A percentile compares a stretch with the other conserved stretches of the same genome.
These are phyloP conservation scores for Colletotrichum sp. DNA, from an alignment of 2,329 filamentous ascomycete species.

Conservation along the genomic window DNA sequence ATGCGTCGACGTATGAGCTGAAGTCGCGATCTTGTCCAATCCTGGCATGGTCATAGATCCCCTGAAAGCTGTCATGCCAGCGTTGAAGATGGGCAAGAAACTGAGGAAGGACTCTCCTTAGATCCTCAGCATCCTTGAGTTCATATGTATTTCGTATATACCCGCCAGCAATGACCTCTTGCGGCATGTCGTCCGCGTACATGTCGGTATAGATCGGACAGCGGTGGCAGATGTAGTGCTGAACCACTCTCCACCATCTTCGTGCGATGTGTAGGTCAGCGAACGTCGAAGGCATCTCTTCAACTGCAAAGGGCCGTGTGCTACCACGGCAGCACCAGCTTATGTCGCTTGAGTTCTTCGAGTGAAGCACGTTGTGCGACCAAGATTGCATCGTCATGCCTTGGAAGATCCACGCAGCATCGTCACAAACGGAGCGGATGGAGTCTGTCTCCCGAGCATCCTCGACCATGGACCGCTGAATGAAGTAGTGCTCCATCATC, in stretches of 20 bases:
- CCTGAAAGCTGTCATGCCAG: slow-evolving; percentile 44
- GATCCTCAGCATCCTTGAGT: slow-evolving; percentile 30
- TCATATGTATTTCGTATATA: slow-evolving; percentile 29
- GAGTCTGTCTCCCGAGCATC: neutral
- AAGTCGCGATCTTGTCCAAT: slow-evolving; percentile 26
- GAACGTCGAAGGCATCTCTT: slow-evolving; percentile 37
- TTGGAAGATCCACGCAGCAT: slow-evolving; percentile 17
- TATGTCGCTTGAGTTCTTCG: neutral
- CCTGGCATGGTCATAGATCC: slow-evolving; percentile 33
- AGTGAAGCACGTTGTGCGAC: slow-evolving; percentile 9
- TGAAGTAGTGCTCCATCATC: slow-evolving; percentile 18
- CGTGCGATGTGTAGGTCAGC: slow-evolving; percentile 34
- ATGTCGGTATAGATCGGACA: slow-evolving; percentile 36
- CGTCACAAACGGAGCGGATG: slow-evolving; percentile 3
- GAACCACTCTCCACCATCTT: slow-evolving; percentile 42
- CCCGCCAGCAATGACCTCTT: slow-evolving; percentile 32
- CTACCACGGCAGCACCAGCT: slow-evolving; percentile 22
- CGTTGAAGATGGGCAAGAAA: slow-evolving; percentile 41
- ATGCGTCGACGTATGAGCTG: slow-evolving; percentile 36
- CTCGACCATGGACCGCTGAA: neutral
- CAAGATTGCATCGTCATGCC: slow-evolving; percentile 16
- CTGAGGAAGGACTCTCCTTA: slow-evolving; percentile 38
- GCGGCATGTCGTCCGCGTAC: slow-evolving; percentile 22
- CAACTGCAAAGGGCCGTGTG: slow-evolving; percentile 32
- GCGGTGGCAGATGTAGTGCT: slow-evolving; percentile 40